Conservation (phyloP, 768 basidiomycete genomes). For the Coprinopsis sp. region DNA sequence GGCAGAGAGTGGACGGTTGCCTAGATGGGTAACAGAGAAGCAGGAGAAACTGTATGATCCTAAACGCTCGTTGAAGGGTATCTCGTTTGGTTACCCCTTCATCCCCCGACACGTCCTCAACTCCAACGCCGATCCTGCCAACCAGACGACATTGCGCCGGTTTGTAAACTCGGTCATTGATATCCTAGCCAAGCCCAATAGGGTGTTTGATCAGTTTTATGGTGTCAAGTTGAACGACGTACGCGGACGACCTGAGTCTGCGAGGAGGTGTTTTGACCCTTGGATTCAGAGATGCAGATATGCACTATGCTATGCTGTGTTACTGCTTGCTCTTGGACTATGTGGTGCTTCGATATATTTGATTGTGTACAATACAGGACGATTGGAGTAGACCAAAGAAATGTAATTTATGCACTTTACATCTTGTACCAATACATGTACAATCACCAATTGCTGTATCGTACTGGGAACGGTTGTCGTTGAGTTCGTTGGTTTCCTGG, state of each 20-base stretch:
- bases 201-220: slow-evolving; percentile 39
- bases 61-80: slow-evolving; percentile 40
- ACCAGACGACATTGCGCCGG: slow-evolving; percentile 6
- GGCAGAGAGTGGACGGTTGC: slow-evolving; percentile 28
- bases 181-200: slow-evolving; percentile 41
- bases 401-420: no score
- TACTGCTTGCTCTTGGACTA: slow-evolving; percentile 38
- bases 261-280: slow-evolving; percentile 50
- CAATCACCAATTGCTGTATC: no score
- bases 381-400: no score
- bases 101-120: slow-evolving; percentile 52
- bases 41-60: slow-evolving; percentile 40
- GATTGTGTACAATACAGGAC: slow-evolving; percentile 38
- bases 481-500: no score
- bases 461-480: no score
- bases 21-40: slow-evolving; percentile 41
- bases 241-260: slow-evolving; percentile 40
- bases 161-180: slow-evolving; percentile 17
- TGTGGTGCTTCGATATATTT: slow-evolving; percentile 36
- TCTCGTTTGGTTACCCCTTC: slow-evolving; percentile 57
- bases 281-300: slow-evolving; percentile 53
- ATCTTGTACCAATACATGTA: no score
- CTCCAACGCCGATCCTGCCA: slow-evolving; percentile 23
- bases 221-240: slow-evolving; percentile 40
- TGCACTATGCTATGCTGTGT: slow-evolving; percentile 51